Percentiles rank a stretch among this genome's conserved stretches.
phyloP scores from a whole-genome alignment of 2,329 filamentous ascomycete genomes.

The Colletotrichum tropicicola region DNA sequence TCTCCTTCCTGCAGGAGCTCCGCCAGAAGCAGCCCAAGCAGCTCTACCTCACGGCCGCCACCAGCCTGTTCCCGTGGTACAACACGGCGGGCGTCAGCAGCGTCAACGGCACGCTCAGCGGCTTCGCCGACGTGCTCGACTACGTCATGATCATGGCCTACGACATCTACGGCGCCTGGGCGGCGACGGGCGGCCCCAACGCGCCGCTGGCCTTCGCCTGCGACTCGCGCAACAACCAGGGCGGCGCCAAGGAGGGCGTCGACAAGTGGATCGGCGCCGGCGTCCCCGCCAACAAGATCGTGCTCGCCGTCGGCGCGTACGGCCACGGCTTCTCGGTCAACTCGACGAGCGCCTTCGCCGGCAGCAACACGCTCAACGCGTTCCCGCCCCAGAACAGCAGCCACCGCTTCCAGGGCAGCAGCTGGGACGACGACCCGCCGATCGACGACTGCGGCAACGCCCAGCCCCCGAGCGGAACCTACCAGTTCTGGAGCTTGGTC shows the following conservation, averaged over 20 bases:
- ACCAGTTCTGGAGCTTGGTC: constrained; percentile 22
- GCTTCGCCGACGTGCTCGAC: constrained; percentile 19
- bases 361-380: constrained; percentile 20
- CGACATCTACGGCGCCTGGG: constrained; percentile 27
- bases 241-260: constrained; percentile 25
- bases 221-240: constrained; percentile 27
- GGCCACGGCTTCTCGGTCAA: constrained; percentile 30
- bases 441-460: constrained; percentile 25
- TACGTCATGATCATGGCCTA: constrained; percentile 29
- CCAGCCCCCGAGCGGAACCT: constrained; percentile 18
- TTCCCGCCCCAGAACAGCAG: constrained; percentile 24
- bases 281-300: constrained; percentile 21
- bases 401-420: constrained; percentile 28
- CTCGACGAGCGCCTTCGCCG: constrained; percentile 15
- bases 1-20: constrained; percentile 21
- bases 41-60: constrained; percentile 25
- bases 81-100: neutral
- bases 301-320: constrained; percentile 25
- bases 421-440: constrained; percentile 26
- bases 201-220: constrained; percentile 9
- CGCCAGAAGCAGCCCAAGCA: constrained; percentile 26
- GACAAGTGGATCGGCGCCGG: constrained; percentile 23
- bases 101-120: constrained; percentile 8
- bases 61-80: constrained; percentile 22
- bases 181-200: constrained; percentile 23